Evolutionary conservation across 116 monocot species (phyloP).

Genomic region (Phalaenopsis hybrid): DNA sequence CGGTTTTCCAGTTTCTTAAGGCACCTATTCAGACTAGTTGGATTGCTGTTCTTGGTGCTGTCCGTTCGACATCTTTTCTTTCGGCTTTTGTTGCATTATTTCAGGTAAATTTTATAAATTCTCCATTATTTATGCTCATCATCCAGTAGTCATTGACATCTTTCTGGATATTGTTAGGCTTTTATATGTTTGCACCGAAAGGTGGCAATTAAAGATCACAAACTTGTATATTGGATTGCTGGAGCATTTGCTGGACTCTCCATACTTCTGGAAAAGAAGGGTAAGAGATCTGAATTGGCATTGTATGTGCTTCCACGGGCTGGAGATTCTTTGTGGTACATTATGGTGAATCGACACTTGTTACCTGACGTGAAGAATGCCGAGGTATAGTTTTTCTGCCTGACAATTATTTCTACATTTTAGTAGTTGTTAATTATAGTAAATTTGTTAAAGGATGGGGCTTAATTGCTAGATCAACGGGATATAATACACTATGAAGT

Average conservation of each 20-base stretch:
- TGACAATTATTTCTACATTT: background rate
- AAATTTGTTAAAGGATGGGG: background rate
- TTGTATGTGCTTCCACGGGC: conserved; percentile 97
- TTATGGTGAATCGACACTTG: conserved; percentile 70
- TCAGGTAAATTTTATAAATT: conserved; percentile 47
- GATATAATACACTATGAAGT: background rate
- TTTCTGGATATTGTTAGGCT: conserved; percentile 34
- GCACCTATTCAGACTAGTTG: conserved; percentile 69
- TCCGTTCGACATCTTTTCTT: conserved; percentile 85
- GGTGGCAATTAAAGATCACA: conserved; percentile 77
- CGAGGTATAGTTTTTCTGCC: conserved; percentile 49
- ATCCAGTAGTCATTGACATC: conserved; percentile 2
- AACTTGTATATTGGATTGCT: conserved; percentile 83
- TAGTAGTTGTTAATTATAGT: background rate
- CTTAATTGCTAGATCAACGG: background rate
- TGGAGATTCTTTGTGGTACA: conserved; percentile 93
- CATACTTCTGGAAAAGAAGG: conserved; percentile 87
- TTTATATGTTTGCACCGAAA: conserved; percentile 84
- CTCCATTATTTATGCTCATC: background rate
- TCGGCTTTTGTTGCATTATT: conserved; percentile 94
- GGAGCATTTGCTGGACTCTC: conserved; percentile 70
- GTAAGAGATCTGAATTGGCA: conserved; percentile 78
- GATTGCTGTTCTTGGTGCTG: conserved; percentile 72
- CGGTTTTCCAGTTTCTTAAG: conserved; percentile 65
- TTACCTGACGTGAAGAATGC: conserved; percentile 81